Conservation (phyloP, 805 yeast species). For the Blastobotrys parvus region DNA sequence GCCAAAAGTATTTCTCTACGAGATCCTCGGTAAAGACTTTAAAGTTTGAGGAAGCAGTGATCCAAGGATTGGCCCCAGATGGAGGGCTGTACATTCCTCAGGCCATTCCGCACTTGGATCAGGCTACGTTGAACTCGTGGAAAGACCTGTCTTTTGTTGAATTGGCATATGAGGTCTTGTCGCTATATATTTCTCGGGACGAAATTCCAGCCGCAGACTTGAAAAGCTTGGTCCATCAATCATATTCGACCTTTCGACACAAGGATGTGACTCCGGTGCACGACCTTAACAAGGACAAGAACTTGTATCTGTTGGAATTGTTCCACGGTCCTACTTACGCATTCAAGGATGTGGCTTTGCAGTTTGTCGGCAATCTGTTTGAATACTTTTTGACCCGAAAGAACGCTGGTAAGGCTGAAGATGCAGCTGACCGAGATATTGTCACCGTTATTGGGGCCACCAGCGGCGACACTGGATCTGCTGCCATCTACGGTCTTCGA, state of each 20-base stretch:
- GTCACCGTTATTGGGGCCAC: constrained; percentile 99
- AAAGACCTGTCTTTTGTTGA: constrained; percentile 68
- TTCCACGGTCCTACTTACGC: constrained; percentile 99
- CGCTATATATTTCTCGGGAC: constrained; percentile 58
- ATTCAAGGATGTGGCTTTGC: constrained; percentile 96
- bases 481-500: constrained; percentile 96
- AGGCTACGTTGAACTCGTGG: constrained; percentile 59
- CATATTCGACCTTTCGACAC: constrained; percentile 89
- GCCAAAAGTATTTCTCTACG: constrained; percentile 31
- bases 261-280: constrained; percentile 78
- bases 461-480: constrained; percentile 98
- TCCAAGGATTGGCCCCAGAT: constrained; percentile 83
- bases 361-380: constrained; percentile 93
- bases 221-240: constrained; percentile 48
- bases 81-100: constrained; percentile 95
- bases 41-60: constrained; percentile 34
- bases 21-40: constrained; percentile 24
- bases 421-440: constrained; percentile 54
- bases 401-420: constrained; percentile 43
- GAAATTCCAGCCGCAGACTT: constrained; percentile 74
- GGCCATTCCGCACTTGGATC: constrained; percentile 58
- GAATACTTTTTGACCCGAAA: constrained; percentile 81
- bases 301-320: constrained; percentile 73
- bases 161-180: constrained; percentile 78
- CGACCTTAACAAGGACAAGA: constrained; percentile 45